Percentiles rank a stretch among this genome's conserved stretches.
Conservation (phyloP, 495 filamentous ascomycete species). For the Aspergillus mulundensis region DNA sequence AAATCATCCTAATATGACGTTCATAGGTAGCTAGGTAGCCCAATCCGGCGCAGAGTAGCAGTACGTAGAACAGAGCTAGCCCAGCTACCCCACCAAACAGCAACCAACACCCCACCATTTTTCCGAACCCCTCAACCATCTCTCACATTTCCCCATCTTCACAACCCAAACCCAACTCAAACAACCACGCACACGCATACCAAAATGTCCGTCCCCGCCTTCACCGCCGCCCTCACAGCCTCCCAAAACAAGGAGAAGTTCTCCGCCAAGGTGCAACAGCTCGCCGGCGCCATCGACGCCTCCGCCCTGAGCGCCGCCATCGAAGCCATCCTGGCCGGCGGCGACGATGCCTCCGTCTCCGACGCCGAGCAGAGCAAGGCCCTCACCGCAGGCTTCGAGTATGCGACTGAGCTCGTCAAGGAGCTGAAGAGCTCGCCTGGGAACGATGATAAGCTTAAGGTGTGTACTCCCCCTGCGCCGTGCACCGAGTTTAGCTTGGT, state of each 20-base stretch:
- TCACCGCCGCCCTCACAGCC: conserved; percentile 30
- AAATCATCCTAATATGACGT: neutral
- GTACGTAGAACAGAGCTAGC: neutral
- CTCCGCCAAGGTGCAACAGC: conserved; percentile 28
- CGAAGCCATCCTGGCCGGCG: conserved; percentile 22
- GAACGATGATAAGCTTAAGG: conserved; percentile 55
- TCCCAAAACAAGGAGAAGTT: conserved; percentile 31
- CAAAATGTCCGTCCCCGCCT: conserved; percentile 33
- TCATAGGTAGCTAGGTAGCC: no score
- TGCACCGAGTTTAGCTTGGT: no score
- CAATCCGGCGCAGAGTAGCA: no score
- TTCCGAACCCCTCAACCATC: neutral
- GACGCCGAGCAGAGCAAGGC: conserved; percentile 22
- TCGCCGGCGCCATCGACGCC: conserved; percentile 26
- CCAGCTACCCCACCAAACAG: conserved; percentile 1
- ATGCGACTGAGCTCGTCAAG: conserved; percentile 52
- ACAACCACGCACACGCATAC: neutral
- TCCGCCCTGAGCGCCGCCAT: conserved; percentile 31
- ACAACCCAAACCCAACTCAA: neutral
- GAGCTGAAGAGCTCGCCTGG: conserved; percentile 53
- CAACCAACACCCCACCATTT: neutral
- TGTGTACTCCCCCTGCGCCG: conserved; percentile 34
- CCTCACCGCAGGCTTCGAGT: conserved; percentile 36
- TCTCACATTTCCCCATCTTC: neutral
- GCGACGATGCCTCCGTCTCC: conserved; percentile 14